Conservation (phyloP, 2,329 filamentous ascomycete species). For the Ascochyta pisi region DNA sequence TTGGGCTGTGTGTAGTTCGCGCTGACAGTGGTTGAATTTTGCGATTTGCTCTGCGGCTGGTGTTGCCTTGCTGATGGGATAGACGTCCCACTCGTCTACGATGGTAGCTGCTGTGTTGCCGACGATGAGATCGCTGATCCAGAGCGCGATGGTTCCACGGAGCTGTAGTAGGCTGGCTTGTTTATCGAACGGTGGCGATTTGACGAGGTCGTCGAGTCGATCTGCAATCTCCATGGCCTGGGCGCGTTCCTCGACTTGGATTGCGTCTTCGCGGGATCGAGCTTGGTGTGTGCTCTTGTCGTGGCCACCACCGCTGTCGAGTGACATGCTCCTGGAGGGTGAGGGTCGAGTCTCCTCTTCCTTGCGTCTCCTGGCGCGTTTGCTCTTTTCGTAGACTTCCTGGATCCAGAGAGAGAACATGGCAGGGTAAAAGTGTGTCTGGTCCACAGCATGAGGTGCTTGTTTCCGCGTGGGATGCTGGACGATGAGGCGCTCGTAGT, state of each 20-base stretch:
- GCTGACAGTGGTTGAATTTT: conserved; percentile 24
- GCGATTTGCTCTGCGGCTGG: conserved; percentile 19
- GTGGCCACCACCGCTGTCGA: conserved; percentile 15
- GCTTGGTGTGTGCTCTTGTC: conserved; percentile 13
- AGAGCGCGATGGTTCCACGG: conserved; percentile 76
- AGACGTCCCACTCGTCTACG: conserved; percentile 26
- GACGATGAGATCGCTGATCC: conserved; percentile 72
- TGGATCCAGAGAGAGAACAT: conserved; percentile 84
- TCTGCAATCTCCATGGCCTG: conserved; percentile 68
- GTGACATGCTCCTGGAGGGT: conserved; percentile 22
- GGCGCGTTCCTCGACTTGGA: conserved; percentile 61
- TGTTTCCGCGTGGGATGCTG: conserved; percentile 72
- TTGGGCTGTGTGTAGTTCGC: conserved; percentile 32
- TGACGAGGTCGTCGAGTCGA: conserved; percentile 74
- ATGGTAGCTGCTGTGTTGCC: conserved; percentile 19
- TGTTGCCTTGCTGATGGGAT: conserved; percentile 1
- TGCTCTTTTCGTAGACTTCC: conserved; percentile 67
- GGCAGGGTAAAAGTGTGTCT: conserved; percentile 80
- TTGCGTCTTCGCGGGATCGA: conserved; percentile 32
- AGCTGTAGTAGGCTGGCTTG: conserved; percentile 72
- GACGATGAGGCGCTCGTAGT: conserved; percentile 80
- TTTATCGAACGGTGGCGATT: conserved; percentile 72
- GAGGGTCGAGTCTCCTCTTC: conserved; percentile 8
- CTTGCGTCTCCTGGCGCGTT: conserved; percentile 48
- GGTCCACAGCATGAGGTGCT: conserved; percentile 66